A percentile compares a stretch with the other conserved stretches of the same genome.
phyloP scores from a whole-genome alignment of 225 moss, liverwort and hornwort genomes.

The Pleurozium schreberi region DNA sequence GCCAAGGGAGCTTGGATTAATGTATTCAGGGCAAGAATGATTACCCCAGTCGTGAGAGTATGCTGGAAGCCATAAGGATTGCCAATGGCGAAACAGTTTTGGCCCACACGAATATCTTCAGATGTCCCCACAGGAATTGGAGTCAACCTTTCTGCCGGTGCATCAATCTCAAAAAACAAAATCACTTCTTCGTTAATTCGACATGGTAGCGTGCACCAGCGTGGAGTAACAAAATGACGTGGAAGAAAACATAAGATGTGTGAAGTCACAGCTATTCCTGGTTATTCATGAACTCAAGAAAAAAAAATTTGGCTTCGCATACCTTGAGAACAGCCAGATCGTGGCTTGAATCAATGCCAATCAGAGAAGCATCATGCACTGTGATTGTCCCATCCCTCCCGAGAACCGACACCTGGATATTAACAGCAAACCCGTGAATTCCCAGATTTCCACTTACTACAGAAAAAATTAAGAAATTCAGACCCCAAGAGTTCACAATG shows the following conservation, averaged over 20 bases:
- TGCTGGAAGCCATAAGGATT: slow-evolving; percentile 61
- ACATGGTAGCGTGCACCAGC: neutral
- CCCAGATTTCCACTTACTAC: neutral
- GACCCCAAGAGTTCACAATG: neutral
- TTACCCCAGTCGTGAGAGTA: slow-evolving; percentile 63
- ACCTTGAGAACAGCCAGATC: slow-evolving; percentile 69
- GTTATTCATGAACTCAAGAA: neutral
- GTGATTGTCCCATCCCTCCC: slow-evolving; percentile 36
- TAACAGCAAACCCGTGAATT: neutral
- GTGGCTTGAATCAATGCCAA: slow-evolving; percentile 47
- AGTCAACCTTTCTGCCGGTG: slow-evolving; percentile 16
- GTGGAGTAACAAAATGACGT: neutral
- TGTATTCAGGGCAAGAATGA: neutral
- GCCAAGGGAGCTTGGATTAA: neutral
- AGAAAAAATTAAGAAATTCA: neutral
- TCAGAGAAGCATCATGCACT: slow-evolving; percentile 30
- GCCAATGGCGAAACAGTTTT: slow-evolving; percentile 59
- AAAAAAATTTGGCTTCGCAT: neutral
- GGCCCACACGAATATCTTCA: slow-evolving; percentile 54
- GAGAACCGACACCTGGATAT: slow-evolving; percentile 41
- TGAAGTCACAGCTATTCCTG: neutral
- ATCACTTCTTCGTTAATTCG: neutral
- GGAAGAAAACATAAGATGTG: neutral
- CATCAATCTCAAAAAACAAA: slow-evolving; percentile 30
- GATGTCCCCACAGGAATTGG: slow-evolving; percentile 51